A percentile compares a stretch with the other conserved stretches of the same genome.
These are phyloP conservation scores for Apostasia ramifera DNA, from an alignment of 106 monocot species.

Conservation along the genomic window DNA sequence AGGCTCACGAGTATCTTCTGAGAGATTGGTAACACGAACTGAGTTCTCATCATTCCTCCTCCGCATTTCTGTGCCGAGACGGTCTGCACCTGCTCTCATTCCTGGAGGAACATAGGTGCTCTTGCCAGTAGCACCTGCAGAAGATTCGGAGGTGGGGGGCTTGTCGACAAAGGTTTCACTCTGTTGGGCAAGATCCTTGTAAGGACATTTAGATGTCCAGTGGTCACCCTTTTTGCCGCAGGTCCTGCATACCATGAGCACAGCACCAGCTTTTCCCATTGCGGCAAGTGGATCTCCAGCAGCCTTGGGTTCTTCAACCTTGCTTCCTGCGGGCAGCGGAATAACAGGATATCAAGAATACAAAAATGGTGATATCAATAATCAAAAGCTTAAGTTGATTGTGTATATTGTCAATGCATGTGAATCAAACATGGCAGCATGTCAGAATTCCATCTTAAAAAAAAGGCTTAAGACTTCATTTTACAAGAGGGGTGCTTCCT, in stretches of 20 bases:
- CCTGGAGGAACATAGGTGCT: conserved; percentile 55
- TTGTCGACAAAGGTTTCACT: conserved; percentile 35
- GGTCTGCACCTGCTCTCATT: conserved; percentile 46
- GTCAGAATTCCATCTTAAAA: too few relatives aligned
- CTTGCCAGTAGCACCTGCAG: conserved; percentile 21
- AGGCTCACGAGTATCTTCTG: conserved; percentile 85
- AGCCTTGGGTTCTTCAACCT: conserved; percentile 46
- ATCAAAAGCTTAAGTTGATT: too few relatives aligned
- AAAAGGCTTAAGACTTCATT: too few relatives aligned
- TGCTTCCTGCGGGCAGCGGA: conserved; percentile 32
- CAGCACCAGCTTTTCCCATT: conserved; percentile 40
- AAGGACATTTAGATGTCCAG: conserved; percentile 88
- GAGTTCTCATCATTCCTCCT: conserved; percentile 93
- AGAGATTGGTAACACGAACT: conserved; percentile 80
- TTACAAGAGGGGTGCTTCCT: too few relatives aligned
- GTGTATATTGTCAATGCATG: too few relatives aligned
- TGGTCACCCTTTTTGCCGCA: conserved; percentile 89
- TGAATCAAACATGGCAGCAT: too few relatives aligned
- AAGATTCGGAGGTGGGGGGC: conserved; percentile 29
- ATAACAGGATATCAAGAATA: too few relatives aligned
- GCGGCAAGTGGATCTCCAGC: conserved; percentile 54
- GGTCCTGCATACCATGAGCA: conserved; percentile 84
- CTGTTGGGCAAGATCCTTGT: conserved; percentile 68
- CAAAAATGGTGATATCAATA: too few relatives aligned
- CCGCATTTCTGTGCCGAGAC: conserved; percentile 44